Evolutionary conservation across 768 basidiomycete species (phyloP), one percentile per base, ranked within the genome.

Genomic region (Tremella mesenterica): DNA sequence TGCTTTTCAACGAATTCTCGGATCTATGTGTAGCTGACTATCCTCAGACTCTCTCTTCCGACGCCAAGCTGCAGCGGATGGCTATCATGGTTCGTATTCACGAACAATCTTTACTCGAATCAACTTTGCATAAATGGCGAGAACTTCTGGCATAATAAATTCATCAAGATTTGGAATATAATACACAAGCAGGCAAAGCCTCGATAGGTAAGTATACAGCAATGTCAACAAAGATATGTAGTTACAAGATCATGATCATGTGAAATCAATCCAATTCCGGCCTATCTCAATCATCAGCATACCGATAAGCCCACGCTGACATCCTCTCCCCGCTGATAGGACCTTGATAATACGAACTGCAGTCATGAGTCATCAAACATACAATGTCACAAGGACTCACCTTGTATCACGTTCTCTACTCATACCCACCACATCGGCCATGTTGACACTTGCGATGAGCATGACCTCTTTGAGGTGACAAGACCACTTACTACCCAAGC

Each of bases 371-470:
- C n/a, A 34, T 12, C 18, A 30, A 47, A n/a, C 12, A 18, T n/a
- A n/a, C n/a, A n/a, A n/a, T n/a, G n/a, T n/a, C n/a, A n/a, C n/a
- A n/a, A n/a, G n/a, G 13, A 49, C 61, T 46, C 33, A 67, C 65
- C 56, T 62, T 10, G 63, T 65, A 48, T 66, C 62, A 23, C 64
- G 16, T 21, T 56, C 23, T 25, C 60, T 36, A 33, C 54, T 62
- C 21, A 69, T 52, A 2, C 70, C 70, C 13, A 57, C 64, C 4
- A 64, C 23, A 26, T 54, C 66, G 4, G 66, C 69, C 60, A 70
- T 59, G 50, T 70, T 70, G 31, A 67, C 18, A 38, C 69, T 70
- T 38, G 3, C 4, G 12, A 14, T 33, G 27, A 28, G 50, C 38
- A 31, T 30, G 8, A 6, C 7, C 28, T n/a, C 9, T 31, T 23